A percentile compares a stretch with the other conserved stretches of the same genome.
These are phyloP conservation scores for Blastobotrys parvus DNA, from an alignment of 805 yeast genomes.

Conservation along the genomic window DNA sequence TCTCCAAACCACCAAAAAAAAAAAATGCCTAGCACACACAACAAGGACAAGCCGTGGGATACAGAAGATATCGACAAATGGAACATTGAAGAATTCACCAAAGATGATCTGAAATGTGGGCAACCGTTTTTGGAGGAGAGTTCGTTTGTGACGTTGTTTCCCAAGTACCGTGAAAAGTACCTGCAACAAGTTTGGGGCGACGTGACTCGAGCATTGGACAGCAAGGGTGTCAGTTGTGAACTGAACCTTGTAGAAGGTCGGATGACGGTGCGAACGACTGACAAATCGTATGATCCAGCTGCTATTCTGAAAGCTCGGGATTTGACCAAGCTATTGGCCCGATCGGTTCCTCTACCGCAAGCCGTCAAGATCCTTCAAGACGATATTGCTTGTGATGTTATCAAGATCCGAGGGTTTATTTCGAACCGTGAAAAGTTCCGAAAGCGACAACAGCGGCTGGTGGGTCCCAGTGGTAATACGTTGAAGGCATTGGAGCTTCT, in stretches of 20 bases:
- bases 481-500: constrained; percentile 88
- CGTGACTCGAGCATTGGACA: constrained; percentile 70
- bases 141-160: constrained; percentile 88
- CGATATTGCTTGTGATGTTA: constrained; percentile 91
- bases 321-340: constrained; percentile 81
- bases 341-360: constrained; percentile 96
- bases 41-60: constrained; percentile 97
- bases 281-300: constrained; percentile 94
- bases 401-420: constrained; percentile 86
- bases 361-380: constrained; percentile 87
- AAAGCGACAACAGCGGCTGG: constrained; percentile 90
- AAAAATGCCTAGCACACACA: constrained; percentile 82
- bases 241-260: constrained; percentile 92
- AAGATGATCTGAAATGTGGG: constrained; percentile 83
- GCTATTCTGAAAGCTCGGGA: constrained; percentile 91
- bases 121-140: constrained; percentile 92
- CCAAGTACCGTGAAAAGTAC: constrained; percentile 91
- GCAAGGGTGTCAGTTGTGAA: constrained; percentile 67
- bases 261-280: constrained; percentile 92
- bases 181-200: constrained; percentile 89
- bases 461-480: constrained; percentile 96
- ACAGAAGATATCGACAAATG: constrained; percentile 92
- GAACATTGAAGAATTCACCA: constrained; percentile 79
- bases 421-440: constrained; percentile 88
- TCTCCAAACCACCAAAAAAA: not conserved